Evolutionary conservation across 176 grass and related monocot species (phyloP).

Genomic region (Raddia guianensis): DNA sequence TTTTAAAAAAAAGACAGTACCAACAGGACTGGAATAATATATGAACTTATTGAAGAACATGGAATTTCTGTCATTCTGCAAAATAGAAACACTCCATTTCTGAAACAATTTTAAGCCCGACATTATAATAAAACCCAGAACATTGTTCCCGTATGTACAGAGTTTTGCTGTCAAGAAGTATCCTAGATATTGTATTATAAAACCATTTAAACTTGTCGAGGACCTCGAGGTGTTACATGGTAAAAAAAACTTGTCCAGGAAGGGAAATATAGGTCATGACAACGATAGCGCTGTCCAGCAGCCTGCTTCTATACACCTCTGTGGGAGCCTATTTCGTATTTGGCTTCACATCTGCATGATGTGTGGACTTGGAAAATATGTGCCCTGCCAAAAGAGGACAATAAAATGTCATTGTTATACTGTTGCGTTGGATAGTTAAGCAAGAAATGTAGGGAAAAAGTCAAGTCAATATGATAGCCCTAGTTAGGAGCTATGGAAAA

Average conservation of each 20-base stretch:
- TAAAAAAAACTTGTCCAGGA: slow-evolving; percentile 44
- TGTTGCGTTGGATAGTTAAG: background rate
- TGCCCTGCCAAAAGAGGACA: slow-evolving; percentile 51
- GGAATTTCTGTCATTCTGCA: background rate
- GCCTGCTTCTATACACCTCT: slow-evolving; percentile 46
- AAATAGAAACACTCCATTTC: slow-evolving; percentile 8
- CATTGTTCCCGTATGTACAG: slow-evolving; percentile 38
- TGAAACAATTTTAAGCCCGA: slow-evolving; percentile 47
- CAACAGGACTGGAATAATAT: background rate
- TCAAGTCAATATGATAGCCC: background rate
- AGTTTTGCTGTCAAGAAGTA: slow-evolving; percentile 21
- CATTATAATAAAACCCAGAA: background rate
- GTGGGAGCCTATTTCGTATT: slow-evolving; percentile 30
- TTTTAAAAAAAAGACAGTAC: too few relatives aligned
- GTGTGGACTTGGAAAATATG: slow-evolving; percentile 62
- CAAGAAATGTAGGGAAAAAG: slow-evolving; percentile 14
- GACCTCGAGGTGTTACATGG: slow-evolving; percentile 38
- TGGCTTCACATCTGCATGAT: slow-evolving; percentile 51
- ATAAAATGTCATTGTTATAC: slow-evolving; percentile 9
- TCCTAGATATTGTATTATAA: slow-evolving; percentile 39
- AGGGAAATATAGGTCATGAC: slow-evolving; percentile 39
- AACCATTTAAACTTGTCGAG: slow-evolving; percentile 40
- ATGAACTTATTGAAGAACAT: slow-evolving; percentile 8
- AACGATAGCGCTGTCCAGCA: background rate
- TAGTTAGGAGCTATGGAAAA: background rate